Evolutionary conservation across 1,284 basidiomycete genomes (phyloP).

Genomic region (Schizopora paradoxa): DNA sequence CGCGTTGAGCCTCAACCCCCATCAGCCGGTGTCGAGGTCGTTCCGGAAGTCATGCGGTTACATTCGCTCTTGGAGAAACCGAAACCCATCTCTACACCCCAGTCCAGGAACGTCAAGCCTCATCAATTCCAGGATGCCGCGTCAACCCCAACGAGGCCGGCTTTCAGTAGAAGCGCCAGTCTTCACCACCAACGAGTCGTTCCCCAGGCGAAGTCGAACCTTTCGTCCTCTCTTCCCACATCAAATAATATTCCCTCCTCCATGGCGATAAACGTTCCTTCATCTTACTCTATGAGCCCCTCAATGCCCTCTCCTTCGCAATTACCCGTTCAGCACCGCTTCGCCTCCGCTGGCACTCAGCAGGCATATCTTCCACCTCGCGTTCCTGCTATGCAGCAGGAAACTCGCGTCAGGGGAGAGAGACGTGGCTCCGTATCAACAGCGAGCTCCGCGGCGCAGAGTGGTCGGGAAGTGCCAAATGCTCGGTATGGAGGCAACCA

Average conservation of each 20-base stretch:
- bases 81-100: neutral
- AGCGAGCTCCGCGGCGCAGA: slow-evolving; percentile 11
- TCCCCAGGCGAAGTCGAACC: too few relatives aligned
- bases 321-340: neutral
- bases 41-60: slow-evolving; percentile 3
- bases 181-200: slow-evolving; percentile 5
- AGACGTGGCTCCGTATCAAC: slow-evolving; percentile 15
- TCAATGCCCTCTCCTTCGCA: neutral
- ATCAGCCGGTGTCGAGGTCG: neutral
- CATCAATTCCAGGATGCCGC: neutral
- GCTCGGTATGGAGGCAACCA: neutral
- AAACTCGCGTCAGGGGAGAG: slow-evolving; percentile 4
- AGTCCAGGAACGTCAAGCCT: neutral
- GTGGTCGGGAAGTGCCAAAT: too few relatives aligned
- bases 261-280: neutral
- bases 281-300: neutral
- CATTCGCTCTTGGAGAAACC: slow-evolving; percentile 14
- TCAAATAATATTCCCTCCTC: too few relatives aligned
- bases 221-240: too few relatives aligned
- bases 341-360: neutral
- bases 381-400: slow-evolving; percentile 5
- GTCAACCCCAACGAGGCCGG: neutral
- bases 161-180: slow-evolving; percentile 6
- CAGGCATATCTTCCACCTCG: slow-evolving; percentile 6
- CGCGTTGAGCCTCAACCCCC: too few relatives aligned